Percentiles rank a stretch among this genome's conserved stretches.
Evolutionary conservation across 1,139 yeast genomes (phyloP).

Genomic region (Sugiyamaella pinicola): DNA sequence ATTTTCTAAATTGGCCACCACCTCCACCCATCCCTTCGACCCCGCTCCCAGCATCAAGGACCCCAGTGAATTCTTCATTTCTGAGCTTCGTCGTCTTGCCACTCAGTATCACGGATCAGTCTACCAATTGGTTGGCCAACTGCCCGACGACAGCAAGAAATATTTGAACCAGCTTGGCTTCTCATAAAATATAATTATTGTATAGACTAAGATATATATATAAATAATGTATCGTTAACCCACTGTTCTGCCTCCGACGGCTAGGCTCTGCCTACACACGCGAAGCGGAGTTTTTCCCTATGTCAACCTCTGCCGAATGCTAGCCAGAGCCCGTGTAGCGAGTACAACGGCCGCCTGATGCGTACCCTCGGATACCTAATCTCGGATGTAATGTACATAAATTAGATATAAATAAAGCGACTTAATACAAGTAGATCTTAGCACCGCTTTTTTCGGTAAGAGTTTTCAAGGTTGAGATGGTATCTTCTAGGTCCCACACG

Average conservation of each 20-base stretch:
- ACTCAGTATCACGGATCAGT: constrained; percentile 27
- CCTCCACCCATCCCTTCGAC: constrained; percentile 63
- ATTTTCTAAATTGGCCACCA: constrained; percentile 70
- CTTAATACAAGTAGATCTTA: constrained; percentile 39
- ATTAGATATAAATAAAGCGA: constrained; percentile 6
- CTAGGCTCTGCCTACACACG: too few species aligned
- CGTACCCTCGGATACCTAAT: too few species aligned
- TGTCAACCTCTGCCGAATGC: too few species aligned
- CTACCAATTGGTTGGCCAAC: constrained; percentile 40
- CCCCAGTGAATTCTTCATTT: constrained; percentile 44
- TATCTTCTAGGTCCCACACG: constrained; percentile 56
- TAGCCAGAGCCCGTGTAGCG: too few species aligned
- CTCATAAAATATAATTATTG: constrained; percentile 4
- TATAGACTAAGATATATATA: not conserved
- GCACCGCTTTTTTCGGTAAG: constrained; percentile 29
- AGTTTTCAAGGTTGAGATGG: constrained; percentile 35
- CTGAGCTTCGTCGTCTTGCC: constrained; percentile 43
- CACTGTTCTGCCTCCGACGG: too few species aligned
- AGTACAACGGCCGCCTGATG: too few species aligned
- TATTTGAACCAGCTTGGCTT: constrained; percentile 43
- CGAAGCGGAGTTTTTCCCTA: too few species aligned
- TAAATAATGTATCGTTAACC: too few species aligned
- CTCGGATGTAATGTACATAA: too few species aligned
- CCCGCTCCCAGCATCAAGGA: constrained; percentile 59
- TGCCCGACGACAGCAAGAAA: constrained; percentile 45